phyloP scores from a whole-genome alignment of 768 basidiomycete genomes.

The Cyclocybe cylindracea region DNA sequence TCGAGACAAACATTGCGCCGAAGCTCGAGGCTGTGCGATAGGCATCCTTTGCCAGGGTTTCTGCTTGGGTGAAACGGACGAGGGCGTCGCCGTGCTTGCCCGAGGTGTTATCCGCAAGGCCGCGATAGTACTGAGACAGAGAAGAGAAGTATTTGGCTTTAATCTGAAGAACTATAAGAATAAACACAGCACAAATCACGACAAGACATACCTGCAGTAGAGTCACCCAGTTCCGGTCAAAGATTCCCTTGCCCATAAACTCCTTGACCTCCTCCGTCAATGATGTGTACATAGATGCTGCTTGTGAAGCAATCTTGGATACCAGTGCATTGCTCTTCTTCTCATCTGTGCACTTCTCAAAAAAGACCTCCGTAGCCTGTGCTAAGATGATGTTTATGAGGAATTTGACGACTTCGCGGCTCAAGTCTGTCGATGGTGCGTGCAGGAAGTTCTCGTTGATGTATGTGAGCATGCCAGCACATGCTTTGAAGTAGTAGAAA shows the following conservation, averaged over 20 bases:
- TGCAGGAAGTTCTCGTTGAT: constrained; percentile 99
- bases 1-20: constrained; percentile 66
- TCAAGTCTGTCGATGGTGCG: constrained; percentile 93
- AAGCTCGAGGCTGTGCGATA: constrained; percentile 68
- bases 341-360: constrained; percentile 92
- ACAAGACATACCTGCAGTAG: constrained; percentile 65
- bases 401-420: constrained; percentile 92
- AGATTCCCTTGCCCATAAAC: constrained; percentile 94
- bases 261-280: constrained; percentile 94
- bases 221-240: constrained; percentile 93
- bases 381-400: constrained; percentile 85
- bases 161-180: constrained; percentile 49
- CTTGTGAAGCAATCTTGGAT: constrained; percentile 82
- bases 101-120: constrained; percentile 71
- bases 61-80: constrained; percentile 75
- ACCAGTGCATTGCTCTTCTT: constrained; percentile 82
- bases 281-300: constrained; percentile 76
- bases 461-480: constrained; percentile 96
- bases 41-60: constrained; percentile 83
- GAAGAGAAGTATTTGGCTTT: constrained; percentile 92
- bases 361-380: constrained; percentile 95
- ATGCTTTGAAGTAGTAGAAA: constrained; percentile 87
- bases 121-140: constrained; percentile 84
- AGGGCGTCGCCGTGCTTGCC: constrained; percentile 88
- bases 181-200: not conserved